Base-by-base conservation (phyloP, 768 basidiomycete genomes). In the Pulveroboletus sp. region DNA sequence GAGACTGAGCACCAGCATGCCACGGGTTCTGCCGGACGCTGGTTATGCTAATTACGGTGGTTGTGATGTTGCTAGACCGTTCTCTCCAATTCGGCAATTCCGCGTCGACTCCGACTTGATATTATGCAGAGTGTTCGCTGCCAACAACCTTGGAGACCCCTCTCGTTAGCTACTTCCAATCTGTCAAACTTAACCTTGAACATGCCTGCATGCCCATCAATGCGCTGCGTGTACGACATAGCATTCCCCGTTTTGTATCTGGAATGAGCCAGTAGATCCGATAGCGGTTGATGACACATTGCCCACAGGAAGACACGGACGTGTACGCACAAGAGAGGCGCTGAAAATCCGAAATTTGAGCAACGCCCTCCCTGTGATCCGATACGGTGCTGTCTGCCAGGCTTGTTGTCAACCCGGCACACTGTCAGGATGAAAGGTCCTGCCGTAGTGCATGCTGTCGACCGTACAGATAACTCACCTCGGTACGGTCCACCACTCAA, bases 141-240 rank as follows among this genome's bases (percentile, higher is more conserved):
- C 36, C 33, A 38, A 24, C 28, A 31, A 11, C 14, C 38, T 28
- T 48, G 50, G 21, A 11, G 49, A 48, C 39, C 36, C 39, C 46
- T 55, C 50, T 52, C 50, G 46, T 50, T 46, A 47, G 49, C n/a
- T 15, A 21, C 1, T n/a, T 38, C 42, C 15, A 27, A 46, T 41
- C 32, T 30, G 21, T 42, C 55, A 63, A 61, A 61, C 61, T 47
- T 61, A 63, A 61, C 60, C 17, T 60, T 61, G 58, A 35, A 18
- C 37, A 21, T 17, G 36, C 40, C 50, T 47, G 37, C 58, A 36
- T 9, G 41, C 32, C 35, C 11, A 39, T 49, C 47, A 43, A 31
- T 21, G 41, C 32, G 49, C 21, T 33, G 24, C 11, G 14, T 27
- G 44, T 47, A 21, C 21, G 21, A 21, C 21, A 21, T 21, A 21